A percentile compares a stretch with the other conserved stretches of the same genome.
phyloP scores from a whole-genome alignment of 176 grass and related monocot genomes.

The Rhipidocladum racemiflorum region DNA sequence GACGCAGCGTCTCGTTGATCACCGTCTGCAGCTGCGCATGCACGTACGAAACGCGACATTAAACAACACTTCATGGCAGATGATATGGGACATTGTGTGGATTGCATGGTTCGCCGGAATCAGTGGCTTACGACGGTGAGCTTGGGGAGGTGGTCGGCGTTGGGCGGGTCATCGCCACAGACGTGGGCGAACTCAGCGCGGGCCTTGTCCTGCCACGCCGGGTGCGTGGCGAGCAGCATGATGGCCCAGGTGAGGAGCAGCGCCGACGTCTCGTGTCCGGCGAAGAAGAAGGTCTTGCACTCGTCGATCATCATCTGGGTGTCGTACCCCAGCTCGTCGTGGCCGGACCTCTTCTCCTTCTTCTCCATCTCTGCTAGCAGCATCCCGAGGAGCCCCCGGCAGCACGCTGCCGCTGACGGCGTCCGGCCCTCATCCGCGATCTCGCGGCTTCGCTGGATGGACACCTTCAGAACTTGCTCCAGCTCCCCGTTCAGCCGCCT shows the following conservation, averaged over 20 bases:
- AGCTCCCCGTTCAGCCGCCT: slow-evolving; percentile 62
- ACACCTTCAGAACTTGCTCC: slow-evolving; percentile 61
- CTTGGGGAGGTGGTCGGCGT: slow-evolving; percentile 66
- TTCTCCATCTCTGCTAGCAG: slow-evolving; percentile 60
- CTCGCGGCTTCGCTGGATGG: slow-evolving; percentile 62
- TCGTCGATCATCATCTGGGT: slow-evolving; percentile 73
- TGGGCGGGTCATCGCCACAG: slow-evolving; percentile 43
- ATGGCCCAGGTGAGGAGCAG: slow-evolving; percentile 87
- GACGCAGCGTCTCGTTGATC: slow-evolving; percentile 82
- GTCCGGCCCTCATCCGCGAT: slow-evolving; percentile 60
- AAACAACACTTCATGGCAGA: not conserved
- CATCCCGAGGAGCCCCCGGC: slow-evolving; percentile 63
- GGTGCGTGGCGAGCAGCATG: slow-evolving; percentile 83
- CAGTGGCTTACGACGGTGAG: slow-evolving; percentile 54
- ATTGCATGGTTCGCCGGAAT: not conserved
- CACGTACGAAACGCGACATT: not conserved
- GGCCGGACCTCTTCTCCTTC: slow-evolving; percentile 20
- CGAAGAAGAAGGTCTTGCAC: slow-evolving; percentile 99
- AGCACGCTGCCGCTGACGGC: slow-evolving; percentile 38
- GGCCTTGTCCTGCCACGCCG: slow-evolving; percentile 70
- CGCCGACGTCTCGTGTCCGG: slow-evolving; percentile 88
- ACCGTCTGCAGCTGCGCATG: slow-evolving; percentile 85
- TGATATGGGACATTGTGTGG: not conserved
- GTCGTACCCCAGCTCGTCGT: slow-evolving; percentile 46
- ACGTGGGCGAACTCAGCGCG: slow-evolving; percentile 64